phyloP scores from a whole-genome alignment of 352 stramenopile species.

The Achlya hypogyna region DNA sequence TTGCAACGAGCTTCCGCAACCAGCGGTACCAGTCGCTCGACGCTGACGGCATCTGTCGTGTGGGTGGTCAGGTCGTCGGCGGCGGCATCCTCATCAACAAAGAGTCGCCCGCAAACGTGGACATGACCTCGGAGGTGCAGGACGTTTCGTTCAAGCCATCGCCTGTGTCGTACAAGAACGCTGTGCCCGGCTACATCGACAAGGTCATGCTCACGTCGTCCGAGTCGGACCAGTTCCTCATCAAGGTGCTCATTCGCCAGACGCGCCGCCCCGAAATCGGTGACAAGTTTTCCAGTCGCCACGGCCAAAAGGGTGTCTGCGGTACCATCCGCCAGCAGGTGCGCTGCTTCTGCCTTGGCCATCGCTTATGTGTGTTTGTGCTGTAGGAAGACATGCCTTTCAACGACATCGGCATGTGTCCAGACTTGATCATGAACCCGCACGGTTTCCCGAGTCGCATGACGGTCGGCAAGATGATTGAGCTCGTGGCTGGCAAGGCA shows the following conservation, averaged over 20 bases:
- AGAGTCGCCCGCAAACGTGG: conserved; percentile 90
- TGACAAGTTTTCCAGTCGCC: conserved; percentile 99
- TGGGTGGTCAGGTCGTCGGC: conserved; percentile 85
- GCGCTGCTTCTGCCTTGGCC: neutral
- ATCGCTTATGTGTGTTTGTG: conserved; percentile 7
- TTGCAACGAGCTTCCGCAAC: conserved; percentile 67
- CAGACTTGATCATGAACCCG: conserved; percentile 99
- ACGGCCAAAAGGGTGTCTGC: conserved; percentile 99
- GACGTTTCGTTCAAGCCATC: conserved; percentile 77
- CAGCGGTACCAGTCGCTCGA: conserved; percentile 92
- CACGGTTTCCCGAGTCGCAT: conserved; percentile 99
- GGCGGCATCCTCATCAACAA: conserved; percentile 98
- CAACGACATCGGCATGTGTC: conserved; percentile 95
- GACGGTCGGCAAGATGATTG: conserved; percentile 99
- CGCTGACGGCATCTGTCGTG: conserved; percentile 91
- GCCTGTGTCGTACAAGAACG: conserved; percentile 93
- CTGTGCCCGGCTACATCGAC: conserved; percentile 95
- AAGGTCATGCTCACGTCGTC: conserved; percentile 98
- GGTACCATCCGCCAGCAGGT: conserved; percentile 88
- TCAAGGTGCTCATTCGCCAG: conserved; percentile 97
- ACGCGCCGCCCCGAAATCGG: conserved; percentile 95
- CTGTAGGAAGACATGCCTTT: conserved; percentile 98
- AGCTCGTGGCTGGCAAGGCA: conserved; percentile 98
- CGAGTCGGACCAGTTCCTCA: conserved; percentile 95
- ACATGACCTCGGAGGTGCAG: conserved; percentile 43